Evolutionary conservation across 2,329 filamentous ascomycete genomes (phyloP).

Genomic region (Endothia cerciana): DNA sequence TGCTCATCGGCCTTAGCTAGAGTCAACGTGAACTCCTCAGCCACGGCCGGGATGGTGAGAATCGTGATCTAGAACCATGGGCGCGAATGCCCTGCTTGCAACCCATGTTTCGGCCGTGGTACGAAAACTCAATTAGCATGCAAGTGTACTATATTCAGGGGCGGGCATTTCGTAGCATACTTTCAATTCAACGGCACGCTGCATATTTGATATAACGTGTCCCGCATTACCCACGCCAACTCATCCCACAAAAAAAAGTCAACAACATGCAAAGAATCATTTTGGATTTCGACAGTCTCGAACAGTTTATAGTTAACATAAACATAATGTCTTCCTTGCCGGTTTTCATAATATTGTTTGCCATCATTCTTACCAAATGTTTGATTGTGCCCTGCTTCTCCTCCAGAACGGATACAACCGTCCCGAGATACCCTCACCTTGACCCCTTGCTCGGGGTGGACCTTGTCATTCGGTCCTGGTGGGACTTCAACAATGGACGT

Average conservation of each 20-base stretch:
- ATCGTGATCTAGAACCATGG: background rate
- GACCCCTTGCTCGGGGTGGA: conserved; percentile 15
- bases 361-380: background rate
- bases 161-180: background rate
- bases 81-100: background rate
- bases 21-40: background rate
- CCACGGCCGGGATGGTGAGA: background rate
- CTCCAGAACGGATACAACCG: background rate
- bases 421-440: conserved; percentile 20
- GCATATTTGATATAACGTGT: background rate
- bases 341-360: background rate
- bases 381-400: background rate
- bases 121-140: background rate
- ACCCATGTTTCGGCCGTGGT: background rate
- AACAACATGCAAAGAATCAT: background rate
- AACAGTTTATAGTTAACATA: background rate
- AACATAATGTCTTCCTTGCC: conserved; percentile 1
- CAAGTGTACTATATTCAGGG: background rate
- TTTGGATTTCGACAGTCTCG: too few relatives aligned
- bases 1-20: background rate
- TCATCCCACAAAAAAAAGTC: background rate
- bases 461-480: conserved; percentile 10
- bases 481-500: conserved; percentile 18
- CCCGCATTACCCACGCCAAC: background rate
- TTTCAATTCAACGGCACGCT: background rate